These are phyloP conservation scores for Aspergillus quadrilineatus DNA, from an alignment of 2,329 filamentous ascomycete species.

Conservation along the genomic window DNA sequence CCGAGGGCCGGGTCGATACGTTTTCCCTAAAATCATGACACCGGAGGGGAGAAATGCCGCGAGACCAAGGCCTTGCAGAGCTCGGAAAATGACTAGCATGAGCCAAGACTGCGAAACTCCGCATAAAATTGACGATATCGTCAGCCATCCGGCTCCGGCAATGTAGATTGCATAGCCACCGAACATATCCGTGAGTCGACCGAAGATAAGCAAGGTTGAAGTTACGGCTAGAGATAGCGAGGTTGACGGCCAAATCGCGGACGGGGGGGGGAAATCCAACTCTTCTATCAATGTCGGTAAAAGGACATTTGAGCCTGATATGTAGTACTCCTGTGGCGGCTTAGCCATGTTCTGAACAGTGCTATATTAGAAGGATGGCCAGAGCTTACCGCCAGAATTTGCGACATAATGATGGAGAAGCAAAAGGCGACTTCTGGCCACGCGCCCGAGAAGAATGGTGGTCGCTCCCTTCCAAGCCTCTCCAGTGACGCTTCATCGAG, in stretches of 20 bases:
- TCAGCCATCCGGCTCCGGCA: conserved; percentile 62
- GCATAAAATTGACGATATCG: conserved; percentile 66
- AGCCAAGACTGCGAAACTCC: conserved; percentile 67
- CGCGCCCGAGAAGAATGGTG: conserved; percentile 53
- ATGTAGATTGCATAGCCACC: conserved; percentile 66
- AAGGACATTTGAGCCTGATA: conserved; percentile 71
- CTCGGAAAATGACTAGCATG: conserved; percentile 72
- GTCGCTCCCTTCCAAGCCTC: conserved; percentile 62
- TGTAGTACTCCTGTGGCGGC: conserved; percentile 63
- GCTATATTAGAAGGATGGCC: conserved; percentile 2
- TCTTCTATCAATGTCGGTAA: conserved; percentile 63
- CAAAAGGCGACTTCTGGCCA: conserved; percentile 63
- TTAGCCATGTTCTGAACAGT: neutral
- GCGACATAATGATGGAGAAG: conserved; percentile 61
- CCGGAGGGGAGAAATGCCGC: conserved; percentile 70
- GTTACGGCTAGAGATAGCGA: conserved; percentile 53
- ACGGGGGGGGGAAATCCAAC: conserved; percentile 66
- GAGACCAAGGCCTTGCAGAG: conserved; percentile 70
- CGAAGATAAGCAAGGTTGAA: conserved; percentile 55
- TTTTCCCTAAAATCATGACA: conserved; percentile 64
- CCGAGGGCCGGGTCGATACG: conserved; percentile 65
- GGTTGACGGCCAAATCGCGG: conserved; percentile 56
- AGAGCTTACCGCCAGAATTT: conserved; percentile 57
- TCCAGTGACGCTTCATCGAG: conserved; percentile 45
- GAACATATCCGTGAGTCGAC: conserved; percentile 58